These are phyloP conservation scores for Suillus decipiens DNA, from an alignment of 768 basidiomycete species.

Conservation along the genomic window DNA sequence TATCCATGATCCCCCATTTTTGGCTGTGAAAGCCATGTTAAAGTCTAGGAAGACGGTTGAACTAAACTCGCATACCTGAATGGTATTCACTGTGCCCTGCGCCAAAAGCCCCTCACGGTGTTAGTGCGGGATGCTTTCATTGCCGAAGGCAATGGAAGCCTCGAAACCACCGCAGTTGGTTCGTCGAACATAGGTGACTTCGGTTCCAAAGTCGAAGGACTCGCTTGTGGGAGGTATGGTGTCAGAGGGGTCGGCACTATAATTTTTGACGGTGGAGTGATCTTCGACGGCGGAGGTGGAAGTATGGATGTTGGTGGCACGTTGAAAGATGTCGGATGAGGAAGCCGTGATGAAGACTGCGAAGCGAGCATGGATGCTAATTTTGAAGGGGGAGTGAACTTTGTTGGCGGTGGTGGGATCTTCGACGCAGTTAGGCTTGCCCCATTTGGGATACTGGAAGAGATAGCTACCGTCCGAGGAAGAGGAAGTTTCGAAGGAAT, in stretches of 20 bases:
- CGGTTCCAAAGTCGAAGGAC: constrained; percentile 1
- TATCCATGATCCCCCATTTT: constrained; percentile 5
- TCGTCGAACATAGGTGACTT: constrained; percentile 5
- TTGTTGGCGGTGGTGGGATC: constrained; percentile 27
- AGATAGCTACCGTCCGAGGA: constrained; percentile 5
- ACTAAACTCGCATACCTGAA: constrained; percentile 13
- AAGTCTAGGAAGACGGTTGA: constrained; percentile 2
- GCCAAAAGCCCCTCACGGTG: constrained; percentile 36
- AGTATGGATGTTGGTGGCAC: constrained; percentile 24
- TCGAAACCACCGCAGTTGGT: constrained; percentile 16
- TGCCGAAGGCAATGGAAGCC: constrained; percentile 27
- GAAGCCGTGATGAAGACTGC: constrained; percentile 20
- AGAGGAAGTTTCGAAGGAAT: constrained; percentile 21
- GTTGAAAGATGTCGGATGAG: background rate
- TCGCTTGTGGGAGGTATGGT: constrained; percentile 1
- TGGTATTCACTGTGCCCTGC: constrained; percentile 19
- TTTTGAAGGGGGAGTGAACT: constrained; percentile 32
- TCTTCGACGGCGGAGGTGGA: constrained; percentile 21
- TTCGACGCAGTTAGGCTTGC: constrained; percentile 11
- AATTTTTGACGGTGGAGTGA: constrained; percentile 9
- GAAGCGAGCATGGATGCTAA: constrained; percentile 30
- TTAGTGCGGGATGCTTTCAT: constrained; percentile 22
- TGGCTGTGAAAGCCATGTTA: background rate
- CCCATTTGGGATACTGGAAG: constrained; percentile 6
- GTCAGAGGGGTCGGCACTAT: constrained; percentile 12